Evolutionary conservation across 2,329 filamentous ascomycete species (phyloP), one percentile per base, ranked within the genome.

Genomic region (Fusarium napiforme): DNA sequence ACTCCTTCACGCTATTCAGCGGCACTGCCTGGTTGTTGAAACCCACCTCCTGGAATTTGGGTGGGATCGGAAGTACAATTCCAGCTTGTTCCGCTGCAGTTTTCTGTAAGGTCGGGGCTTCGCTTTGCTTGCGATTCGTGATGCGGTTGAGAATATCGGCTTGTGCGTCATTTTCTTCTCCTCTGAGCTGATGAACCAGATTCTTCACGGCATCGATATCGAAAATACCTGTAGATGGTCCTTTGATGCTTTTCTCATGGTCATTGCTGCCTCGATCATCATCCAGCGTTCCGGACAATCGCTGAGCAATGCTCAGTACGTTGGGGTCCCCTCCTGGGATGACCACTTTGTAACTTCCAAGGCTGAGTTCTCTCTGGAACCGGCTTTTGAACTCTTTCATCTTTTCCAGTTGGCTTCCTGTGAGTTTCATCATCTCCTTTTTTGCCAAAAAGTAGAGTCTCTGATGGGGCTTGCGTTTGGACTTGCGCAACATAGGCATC

Each of bases 401-500:
- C 4, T 63, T 18, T 18, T 45, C 40, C 19, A 76, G 53, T 19
- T 65, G 40, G 9, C 34, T 12, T 5, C 72, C 74, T 32, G 62
- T 61, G n/a, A 73, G 45, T 18, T 39, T 69, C 53, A 75, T 39
- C 74, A 77, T 74, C 39, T 76, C 73, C 32, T 69, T 73, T 39
- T 75, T 78, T 7, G 76, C 73, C 12, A 78, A 60, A 42, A 75
- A 71, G 32, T 60, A 74, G 58, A 67, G 71, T 34, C 64, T 66
- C 42, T 78, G 71, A 32, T 72, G 65, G 5, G 65, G 59, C 28
- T 56, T 72, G 37, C 71, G 57, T n/a, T 62, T 60, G 12, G 71
- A 72, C 50, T 76, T 77, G 28, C 77, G 77, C 45, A 77, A 40
- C 70, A 71, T 71, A 10, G 77, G 77, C 36, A 79, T 59, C 14